phyloP scores from a whole-genome alignment of 305 asterid genomes.

The Fraxinus floribunda region DNA sequence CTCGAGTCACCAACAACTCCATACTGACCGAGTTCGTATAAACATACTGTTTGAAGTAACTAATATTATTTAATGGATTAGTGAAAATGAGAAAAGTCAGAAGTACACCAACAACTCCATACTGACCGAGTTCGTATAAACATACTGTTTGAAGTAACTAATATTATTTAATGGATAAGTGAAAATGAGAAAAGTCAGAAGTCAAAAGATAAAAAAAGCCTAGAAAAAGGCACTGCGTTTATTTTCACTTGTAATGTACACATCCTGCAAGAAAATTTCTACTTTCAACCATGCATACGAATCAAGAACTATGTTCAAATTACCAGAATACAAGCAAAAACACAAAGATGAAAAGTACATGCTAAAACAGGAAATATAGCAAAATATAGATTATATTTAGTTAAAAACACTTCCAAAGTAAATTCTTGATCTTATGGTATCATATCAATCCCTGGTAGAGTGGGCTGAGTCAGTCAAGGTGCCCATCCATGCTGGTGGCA shows the following conservation, averaged over 20 bases:
- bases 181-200: neutral
- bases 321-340: neutral
- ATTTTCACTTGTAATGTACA: neutral
- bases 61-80: no score
- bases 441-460: neutral
- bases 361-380: neutral
- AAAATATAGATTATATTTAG: neutral
- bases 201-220: neutral
- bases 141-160: neutral
- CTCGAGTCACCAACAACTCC: neutral
- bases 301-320: neutral
- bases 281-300: neutral
- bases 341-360: neutral
- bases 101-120: no score
- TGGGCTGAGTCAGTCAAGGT: conserved; percentile 10
- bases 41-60: neutral
- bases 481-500: conserved; percentile 41
- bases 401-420: neutral
- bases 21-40: neutral
- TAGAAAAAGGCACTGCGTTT: no score
- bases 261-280: neutral
- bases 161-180: neutral
- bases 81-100: no score
- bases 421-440: neutral
- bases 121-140: neutral